A percentile compares a stretch with the other conserved stretches of the same genome.
These are phyloP conservation scores for Chrysochromulina parva DNA, from an alignment of 78 protist species.

Conservation along the genomic window DNA sequence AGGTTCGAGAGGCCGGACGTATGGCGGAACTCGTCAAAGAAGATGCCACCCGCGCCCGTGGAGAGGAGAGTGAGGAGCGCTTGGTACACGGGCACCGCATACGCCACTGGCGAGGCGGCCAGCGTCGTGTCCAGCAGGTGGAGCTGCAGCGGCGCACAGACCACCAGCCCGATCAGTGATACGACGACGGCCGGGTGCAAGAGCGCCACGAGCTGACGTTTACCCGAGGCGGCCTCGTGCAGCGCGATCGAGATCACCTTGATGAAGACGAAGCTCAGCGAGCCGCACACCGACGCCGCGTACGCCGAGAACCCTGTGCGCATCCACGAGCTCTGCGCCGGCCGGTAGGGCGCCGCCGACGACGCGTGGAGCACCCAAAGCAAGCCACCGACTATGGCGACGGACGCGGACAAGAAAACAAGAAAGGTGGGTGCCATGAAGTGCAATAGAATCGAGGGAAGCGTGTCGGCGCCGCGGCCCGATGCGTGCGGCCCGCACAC, in stretches of 20 bases:
- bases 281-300: background rate
- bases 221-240: background rate
- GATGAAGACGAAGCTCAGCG: background rate
- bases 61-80: background rate
- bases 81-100: background rate
- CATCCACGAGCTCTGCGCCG: background rate
- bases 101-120: background rate
- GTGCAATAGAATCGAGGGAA: background rate
- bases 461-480: background rate
- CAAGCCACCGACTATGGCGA: background rate
- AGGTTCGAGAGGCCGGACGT: background rate
- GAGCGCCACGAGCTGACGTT: background rate
- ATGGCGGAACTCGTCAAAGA: background rate
- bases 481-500: background rate
- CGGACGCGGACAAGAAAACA: background rate
- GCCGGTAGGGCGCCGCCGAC: too few relatives aligned
- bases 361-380: too few relatives aligned
- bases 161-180: background rate
- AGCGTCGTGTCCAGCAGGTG: background rate
- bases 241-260: background rate
- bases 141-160: background rate
- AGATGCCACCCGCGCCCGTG: background rate
- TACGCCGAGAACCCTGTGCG: background rate
- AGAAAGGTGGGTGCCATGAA: background rate
- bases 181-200: background rate